Evolutionary conservation across 371 early-diverging fungal genomes (phyloP).

Genomic region (Mucor circinelloides): DNA sequence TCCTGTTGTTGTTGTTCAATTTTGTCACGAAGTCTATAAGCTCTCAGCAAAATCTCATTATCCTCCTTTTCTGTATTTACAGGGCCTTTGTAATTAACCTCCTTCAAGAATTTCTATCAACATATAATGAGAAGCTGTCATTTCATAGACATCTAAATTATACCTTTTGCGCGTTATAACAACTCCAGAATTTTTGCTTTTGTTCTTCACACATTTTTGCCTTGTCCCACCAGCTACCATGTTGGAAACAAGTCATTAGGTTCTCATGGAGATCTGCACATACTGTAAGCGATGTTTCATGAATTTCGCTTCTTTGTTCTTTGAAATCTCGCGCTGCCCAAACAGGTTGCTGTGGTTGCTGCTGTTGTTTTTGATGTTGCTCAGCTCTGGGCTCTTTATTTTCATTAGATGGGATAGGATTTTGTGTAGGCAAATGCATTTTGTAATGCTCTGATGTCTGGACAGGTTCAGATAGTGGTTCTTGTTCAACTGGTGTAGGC

Average conservation of each 20-base stretch:
- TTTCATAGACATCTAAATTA: background rate
- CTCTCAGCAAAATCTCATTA: conserved; percentile 19
- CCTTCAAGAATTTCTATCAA: conserved; percentile 41
- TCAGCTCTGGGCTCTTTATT: background rate
- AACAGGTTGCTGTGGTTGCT: conserved; percentile 15
- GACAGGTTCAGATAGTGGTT: background rate
- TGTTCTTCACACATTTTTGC: conserved; percentile 65
- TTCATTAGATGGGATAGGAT: conserved; percentile 22
- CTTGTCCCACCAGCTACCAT: conserved; percentile 68
- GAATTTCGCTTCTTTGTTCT: conserved; percentile 55
- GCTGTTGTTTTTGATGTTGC: background rate
- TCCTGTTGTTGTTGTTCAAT: background rate
- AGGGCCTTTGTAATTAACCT: conserved; percentile 45
- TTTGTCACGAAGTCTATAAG: conserved; percentile 23
- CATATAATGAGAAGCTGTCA: background rate
- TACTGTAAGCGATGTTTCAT: conserved; percentile 50
- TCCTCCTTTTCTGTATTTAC: conserved; percentile 41
- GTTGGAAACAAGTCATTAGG: conserved; percentile 52
- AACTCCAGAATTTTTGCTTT: conserved; percentile 56
- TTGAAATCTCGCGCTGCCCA: conserved; percentile 37
- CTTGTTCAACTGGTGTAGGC: conserved; percentile 10
- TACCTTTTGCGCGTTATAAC: conserved; percentile 57
- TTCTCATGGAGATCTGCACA: conserved; percentile 61
- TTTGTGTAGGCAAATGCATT: conserved; percentile 27
- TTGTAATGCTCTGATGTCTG: conserved; percentile 15